Base-by-base conservation (phyloP, 768 basidiomycete species). In the Psilocybe subaeruginosa region DNA sequence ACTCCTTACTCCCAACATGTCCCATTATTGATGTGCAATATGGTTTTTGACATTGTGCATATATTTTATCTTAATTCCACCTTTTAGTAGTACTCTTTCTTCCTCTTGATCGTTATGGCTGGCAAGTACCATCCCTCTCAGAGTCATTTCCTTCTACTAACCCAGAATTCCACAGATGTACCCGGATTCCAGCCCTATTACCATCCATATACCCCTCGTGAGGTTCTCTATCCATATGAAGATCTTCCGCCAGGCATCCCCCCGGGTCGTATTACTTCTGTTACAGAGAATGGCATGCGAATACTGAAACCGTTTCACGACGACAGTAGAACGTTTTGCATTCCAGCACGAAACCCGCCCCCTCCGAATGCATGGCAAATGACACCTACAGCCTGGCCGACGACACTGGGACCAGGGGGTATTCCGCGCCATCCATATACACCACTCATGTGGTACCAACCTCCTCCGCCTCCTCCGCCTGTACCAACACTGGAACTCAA, bases 401-500 rank as follows among this genome's bases (percentile, higher is more conserved):
- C 41, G 14, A 16, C 41, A 43, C 41, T 16, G 3, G 4, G 8
- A 8, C 51, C 51, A 14, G 14, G 2, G 2, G 5, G 16, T 9
- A n/a, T 17, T 8, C 23, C 23, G 16, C n/a, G 3, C 14, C 7
- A 27, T 30, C 50, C 23, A n/a, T n/a, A 51, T 12, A 8, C 50
- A 29, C 23, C 30, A 29, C 50, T 2, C 4, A 19, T 11, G 9
- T 7, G 7, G 27, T 43, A 2, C 8, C 16, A 16, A 3, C 45
- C 19, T 23, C 57, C 49, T 41, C 56, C 57, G 29, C 51, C 59
- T 14, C 37, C 50, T 14, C 58, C 50, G 8, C 6, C 23, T 29
- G 41, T 12, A 43, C 37, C 41, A 16, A 3, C 9, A 64, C 49
- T 76, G 14, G 65, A 69, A 19, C 59, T 77, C 33, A 73, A 75